phyloP scores from a whole-genome alignment of 805 yeast genomes.

The Metschnikowia corniflorae region DNA sequence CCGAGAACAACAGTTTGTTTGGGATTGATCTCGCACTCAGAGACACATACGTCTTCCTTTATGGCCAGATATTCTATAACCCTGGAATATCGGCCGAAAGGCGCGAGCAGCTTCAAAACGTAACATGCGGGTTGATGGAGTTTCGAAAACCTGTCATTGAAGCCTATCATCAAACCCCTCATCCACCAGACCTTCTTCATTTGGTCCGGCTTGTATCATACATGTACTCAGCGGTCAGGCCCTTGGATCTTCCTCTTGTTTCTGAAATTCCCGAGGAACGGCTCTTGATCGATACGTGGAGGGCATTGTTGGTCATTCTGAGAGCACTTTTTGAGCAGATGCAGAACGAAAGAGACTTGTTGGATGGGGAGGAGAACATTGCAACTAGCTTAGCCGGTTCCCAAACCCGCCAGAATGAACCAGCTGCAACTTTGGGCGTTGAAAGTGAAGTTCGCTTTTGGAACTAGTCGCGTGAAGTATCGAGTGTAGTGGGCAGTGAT shows the following conservation, averaged over 20 bases:
- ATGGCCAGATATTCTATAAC: too few species aligned
- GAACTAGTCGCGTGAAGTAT: too few species aligned
- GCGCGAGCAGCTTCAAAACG: neutral
- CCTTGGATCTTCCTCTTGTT: neutral
- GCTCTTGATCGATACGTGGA: constrained; percentile 1
- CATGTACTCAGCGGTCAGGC: neutral
- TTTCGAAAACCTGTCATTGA: neutral
- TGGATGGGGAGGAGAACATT: too few species aligned
- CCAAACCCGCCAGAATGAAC: too few species aligned
- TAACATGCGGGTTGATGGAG: neutral
- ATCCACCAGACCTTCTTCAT: neutral
- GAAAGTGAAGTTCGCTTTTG: too few species aligned
- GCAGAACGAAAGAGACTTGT: neutral
- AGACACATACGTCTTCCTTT: too few species aligned
- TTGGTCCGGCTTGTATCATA: neutral
- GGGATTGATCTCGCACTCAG: too few species aligned
- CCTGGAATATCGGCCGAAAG: neutral
- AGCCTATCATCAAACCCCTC: neutral
- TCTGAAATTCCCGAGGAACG: constrained; percentile 1
- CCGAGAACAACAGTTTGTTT: too few species aligned
- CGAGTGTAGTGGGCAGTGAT: too few species aligned
- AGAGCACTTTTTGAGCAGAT: neutral
- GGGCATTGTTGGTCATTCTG: constrained; percentile 1
- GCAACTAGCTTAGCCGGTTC: too few species aligned
- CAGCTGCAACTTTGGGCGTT: too few species aligned